A percentile compares a stretch with the other conserved stretches of the same genome.
These are phyloP conservation scores for Talaromyces sp. DNA, from an alignment of 2,329 filamentous ascomycete genomes.

Conservation along the genomic window DNA sequence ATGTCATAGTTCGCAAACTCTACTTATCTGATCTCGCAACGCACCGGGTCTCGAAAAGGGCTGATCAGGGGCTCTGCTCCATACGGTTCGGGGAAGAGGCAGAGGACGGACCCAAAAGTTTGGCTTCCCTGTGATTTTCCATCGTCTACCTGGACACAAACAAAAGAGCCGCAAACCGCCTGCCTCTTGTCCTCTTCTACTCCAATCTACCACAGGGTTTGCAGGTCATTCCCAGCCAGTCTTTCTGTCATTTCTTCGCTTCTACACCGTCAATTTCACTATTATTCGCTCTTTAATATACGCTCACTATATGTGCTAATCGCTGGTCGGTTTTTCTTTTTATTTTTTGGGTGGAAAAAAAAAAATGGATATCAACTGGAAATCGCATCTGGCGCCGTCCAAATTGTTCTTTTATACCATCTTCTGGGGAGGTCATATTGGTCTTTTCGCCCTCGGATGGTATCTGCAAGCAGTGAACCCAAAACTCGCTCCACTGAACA, in stretches of 20 bases:
- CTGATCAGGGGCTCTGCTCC: slow-evolving; percentile 3
- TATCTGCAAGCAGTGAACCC: slow-evolving; percentile 68
- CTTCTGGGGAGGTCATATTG: slow-evolving; percentile 76
- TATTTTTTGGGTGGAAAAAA: no score
- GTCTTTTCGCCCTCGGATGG: slow-evolving; percentile 82
- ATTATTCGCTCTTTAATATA: slow-evolving; percentile 1
- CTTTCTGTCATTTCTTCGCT: slow-evolving; percentile 6
- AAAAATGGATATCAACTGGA: slow-evolving; percentile 39
- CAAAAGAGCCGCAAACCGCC: neutral
- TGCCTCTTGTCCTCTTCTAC: neutral
- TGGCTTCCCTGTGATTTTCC: neutral
- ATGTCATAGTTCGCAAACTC: neutral
- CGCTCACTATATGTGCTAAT: slow-evolving; percentile 16
- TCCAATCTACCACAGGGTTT: neutral
- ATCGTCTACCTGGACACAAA: neutral
- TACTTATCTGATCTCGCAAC: slow-evolving; percentile 2
- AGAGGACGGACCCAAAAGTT: neutral
- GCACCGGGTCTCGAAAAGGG: neutral
- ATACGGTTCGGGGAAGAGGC: slow-evolving; percentile 1
- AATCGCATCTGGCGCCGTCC: slow-evolving; percentile 60
- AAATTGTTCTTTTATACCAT: slow-evolving; percentile 77
- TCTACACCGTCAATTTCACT: neutral
- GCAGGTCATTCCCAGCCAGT: slow-evolving; percentile 10
- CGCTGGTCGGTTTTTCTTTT: slow-evolving; percentile 21
- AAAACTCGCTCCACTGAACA: slow-evolving; percentile 73